phyloP scores from a whole-genome alignment of 306 rosid genomes.

The Vicia villosa region DNA sequence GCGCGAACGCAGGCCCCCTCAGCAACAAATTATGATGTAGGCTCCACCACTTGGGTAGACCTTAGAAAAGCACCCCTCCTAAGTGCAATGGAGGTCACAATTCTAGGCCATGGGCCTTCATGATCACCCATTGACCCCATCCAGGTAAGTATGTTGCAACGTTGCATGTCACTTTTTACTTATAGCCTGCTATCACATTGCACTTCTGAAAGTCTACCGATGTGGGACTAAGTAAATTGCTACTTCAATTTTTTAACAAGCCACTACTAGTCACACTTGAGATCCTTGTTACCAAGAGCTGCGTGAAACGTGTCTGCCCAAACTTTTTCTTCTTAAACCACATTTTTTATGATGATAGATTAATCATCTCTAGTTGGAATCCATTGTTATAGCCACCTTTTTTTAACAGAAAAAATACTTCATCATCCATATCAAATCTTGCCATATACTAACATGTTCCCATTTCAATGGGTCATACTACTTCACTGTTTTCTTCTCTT shows the following conservation, averaged over 20 bases:
- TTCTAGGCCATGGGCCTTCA: conserved; percentile 43
- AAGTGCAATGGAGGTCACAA: conserved; percentile 50
- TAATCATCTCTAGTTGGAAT: background rate
- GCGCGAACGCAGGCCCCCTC: conserved; percentile 64
- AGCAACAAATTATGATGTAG: conserved; percentile 57
- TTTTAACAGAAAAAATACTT: background rate
- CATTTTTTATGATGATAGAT: background rate
- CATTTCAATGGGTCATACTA: background rate
- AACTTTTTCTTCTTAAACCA: background rate
- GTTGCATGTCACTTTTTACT: background rate
- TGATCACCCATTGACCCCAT: conserved; percentile 51
- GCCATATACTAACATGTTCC: background rate
- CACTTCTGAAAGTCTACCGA: background rate
- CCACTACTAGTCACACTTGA: too few species aligned
- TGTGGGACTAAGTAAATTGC: background rate
- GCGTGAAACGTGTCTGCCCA: background rate
- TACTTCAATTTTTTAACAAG: background rate
- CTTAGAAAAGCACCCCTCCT: conserved; percentile 49
- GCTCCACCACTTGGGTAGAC: conserved; percentile 58
- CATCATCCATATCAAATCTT: background rate
- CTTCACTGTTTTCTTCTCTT: background rate
- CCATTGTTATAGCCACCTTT: background rate
- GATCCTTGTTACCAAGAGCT: too few species aligned
- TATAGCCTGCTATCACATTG: background rate
- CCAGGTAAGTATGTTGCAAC: conserved; percentile 32